A percentile compares a stretch with the other conserved stretches of the same genome.
Evolutionary conservation across 2,329 filamentous ascomycete genomes (phyloP).

Genomic region (Aspergillus sp.): DNA sequence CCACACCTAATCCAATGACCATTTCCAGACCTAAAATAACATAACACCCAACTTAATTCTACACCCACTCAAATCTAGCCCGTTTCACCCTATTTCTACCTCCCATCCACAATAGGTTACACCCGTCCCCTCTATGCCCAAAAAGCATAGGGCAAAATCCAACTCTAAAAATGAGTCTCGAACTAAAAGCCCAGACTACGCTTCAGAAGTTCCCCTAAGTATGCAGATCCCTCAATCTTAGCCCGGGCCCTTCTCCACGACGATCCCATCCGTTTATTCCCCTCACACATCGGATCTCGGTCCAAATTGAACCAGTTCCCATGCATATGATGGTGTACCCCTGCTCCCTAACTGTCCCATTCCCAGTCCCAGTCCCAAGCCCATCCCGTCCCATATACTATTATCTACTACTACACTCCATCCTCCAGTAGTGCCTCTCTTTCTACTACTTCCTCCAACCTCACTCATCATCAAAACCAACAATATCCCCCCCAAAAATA

Average conservation of each 20-base stretch:
- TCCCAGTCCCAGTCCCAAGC: no score
- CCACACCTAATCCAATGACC: no score
- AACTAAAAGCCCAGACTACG: background rate
- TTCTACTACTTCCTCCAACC: background rate
- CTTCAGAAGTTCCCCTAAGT: background rate
- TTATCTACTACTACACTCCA: background rate
- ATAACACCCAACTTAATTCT: no score
- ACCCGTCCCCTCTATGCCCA: no score
- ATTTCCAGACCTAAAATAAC: no score
- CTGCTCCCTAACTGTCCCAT: background rate
- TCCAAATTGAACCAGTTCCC: background rate
- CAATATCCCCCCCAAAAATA: no score
- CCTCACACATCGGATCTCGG: conserved; percentile 15
- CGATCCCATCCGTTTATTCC: conserved; percentile 1
- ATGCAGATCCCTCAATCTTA: background rate
- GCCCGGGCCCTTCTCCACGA: background rate
- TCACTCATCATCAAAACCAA: background rate
- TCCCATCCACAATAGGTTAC: no score
- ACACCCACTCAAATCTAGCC: no score
- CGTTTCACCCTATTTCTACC: no score
- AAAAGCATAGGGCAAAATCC: no score
- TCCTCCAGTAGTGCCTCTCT: background rate
- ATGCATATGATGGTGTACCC: background rate
- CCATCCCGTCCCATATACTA: background rate
- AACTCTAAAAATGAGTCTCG: background rate